Evolutionary conservation across 2,329 filamentous ascomycete genomes (phyloP).

Genomic region (Fusarium denticulatum): DNA sequence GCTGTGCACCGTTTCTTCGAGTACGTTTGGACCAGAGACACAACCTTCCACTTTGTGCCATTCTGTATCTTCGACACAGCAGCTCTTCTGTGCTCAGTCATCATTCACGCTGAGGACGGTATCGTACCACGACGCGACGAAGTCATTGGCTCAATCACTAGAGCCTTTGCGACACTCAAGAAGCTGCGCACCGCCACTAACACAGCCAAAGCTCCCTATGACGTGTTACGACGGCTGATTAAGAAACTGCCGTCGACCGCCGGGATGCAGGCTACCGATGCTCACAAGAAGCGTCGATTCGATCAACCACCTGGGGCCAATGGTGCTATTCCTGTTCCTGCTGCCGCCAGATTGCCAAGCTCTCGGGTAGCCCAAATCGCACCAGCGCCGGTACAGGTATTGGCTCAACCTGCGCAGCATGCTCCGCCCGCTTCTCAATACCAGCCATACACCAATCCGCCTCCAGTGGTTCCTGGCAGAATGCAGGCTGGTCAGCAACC

Average conservation of each 20-base stretch:
- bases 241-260: slow-evolving; percentile 15
- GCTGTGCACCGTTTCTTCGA: slow-evolving; percentile 17
- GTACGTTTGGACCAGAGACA: slow-evolving; percentile 25
- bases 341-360: background rate
- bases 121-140: background rate
- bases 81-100: slow-evolving; percentile 6
- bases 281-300: slow-evolving; percentile 11
- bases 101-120: slow-evolving; percentile 10
- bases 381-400: background rate
- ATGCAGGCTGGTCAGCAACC: background rate
- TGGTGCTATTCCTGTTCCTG: background rate
- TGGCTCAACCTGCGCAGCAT: background rate
- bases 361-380: background rate
- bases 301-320: background rate
- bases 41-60: slow-evolving; percentile 17
- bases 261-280: background rate
- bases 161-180: slow-evolving; percentile 14
- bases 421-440: background rate
- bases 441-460: background rate
- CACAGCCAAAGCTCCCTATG: slow-evolving; percentile 22
- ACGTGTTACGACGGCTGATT: slow-evolving; percentile 20
- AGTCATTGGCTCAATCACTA: background rate
- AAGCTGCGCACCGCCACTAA: slow-evolving; percentile 16
- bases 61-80: slow-evolving; percentile 25
- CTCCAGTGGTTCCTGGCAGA: background rate